Percentiles rank a stretch among this genome's conserved stretches.
Evolutionary conservation across 257 asterid species (phyloP).

Genomic region (Capsicum rhomboideum): DNA sequence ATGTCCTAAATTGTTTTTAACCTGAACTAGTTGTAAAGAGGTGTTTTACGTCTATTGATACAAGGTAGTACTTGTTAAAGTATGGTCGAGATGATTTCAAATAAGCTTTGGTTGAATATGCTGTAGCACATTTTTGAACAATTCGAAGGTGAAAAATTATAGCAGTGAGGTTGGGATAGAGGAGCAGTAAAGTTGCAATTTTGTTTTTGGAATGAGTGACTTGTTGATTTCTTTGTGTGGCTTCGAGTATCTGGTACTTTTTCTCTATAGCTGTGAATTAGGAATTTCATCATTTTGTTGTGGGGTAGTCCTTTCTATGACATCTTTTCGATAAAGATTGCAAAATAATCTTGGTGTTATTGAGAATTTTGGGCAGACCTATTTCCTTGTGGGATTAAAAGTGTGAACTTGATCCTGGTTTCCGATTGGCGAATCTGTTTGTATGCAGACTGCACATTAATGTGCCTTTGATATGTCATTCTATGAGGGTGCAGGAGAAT

Average conservation of each 20-base stretch:
- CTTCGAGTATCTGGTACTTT: neutral
- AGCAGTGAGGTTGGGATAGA: neutral
- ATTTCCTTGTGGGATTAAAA: neutral
- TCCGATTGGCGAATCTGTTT: neutral
- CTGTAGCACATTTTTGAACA: neutral
- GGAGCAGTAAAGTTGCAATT: neutral
- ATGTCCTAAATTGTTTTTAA: neutral
- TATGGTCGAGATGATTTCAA: neutral
- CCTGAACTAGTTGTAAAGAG: neutral
- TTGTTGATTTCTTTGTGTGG: neutral
- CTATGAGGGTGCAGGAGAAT: neutral
- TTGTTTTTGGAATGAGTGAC: neutral
- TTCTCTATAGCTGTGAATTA: too few relatives aligned
- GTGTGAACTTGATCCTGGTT: neutral
- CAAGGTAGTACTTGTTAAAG: neutral
- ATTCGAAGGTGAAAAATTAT: neutral
- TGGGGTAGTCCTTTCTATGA: neutral
- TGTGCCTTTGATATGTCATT: neutral
- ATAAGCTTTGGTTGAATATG: neutral
- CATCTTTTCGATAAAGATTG: neutral
- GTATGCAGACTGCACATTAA: neutral
- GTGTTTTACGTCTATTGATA: neutral
- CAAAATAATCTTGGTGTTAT: neutral
- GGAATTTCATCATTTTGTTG: neutral
- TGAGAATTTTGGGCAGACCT: neutral